Conservation (phyloP, 2,329 filamentous ascomycete species). For the Trichoderma asperellum region DNA sequence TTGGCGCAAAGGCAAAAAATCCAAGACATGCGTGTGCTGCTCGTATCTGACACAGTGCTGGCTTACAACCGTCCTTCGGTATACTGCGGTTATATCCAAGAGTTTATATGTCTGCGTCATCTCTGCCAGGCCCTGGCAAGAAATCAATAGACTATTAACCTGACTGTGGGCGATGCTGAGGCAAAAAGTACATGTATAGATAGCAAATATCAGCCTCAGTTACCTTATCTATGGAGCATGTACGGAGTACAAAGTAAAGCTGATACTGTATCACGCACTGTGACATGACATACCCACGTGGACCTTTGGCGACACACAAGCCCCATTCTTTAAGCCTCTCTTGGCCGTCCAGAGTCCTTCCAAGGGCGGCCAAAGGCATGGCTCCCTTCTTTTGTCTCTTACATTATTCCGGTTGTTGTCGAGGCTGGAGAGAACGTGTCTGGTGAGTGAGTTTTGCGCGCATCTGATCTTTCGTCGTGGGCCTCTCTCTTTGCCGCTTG, state of each 20-base stretch:
- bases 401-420: not conserved
- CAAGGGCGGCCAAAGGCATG: not conserved
- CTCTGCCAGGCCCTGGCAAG: not conserved
- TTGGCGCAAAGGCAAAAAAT: not conserved
- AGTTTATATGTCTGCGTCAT: not conserved
- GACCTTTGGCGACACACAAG: slow-evolving; percentile 9
- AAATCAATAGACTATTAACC: not conserved
- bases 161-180: not conserved
- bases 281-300: slow-evolving; percentile 26
- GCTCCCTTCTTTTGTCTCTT: not conserved
- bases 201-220: not conserved
- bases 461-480: not conserved
- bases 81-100: not conserved
- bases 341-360: not conserved
- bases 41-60: not conserved
- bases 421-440: not conserved
- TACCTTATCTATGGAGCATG: not conserved
- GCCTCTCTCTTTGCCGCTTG: not conserved
- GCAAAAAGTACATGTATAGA: not conserved
- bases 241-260: not conserved
- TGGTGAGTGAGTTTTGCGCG: not conserved
- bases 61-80: too few relatives aligned
- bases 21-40: not conserved
- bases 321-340: slow-evolving; percentile 11
- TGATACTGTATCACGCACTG: slow-evolving; percentile 12